These are phyloP conservation scores for Ensete ventricosum DNA, from an alignment of 176 grass and related monocot species.

Conservation along the genomic window DNA sequence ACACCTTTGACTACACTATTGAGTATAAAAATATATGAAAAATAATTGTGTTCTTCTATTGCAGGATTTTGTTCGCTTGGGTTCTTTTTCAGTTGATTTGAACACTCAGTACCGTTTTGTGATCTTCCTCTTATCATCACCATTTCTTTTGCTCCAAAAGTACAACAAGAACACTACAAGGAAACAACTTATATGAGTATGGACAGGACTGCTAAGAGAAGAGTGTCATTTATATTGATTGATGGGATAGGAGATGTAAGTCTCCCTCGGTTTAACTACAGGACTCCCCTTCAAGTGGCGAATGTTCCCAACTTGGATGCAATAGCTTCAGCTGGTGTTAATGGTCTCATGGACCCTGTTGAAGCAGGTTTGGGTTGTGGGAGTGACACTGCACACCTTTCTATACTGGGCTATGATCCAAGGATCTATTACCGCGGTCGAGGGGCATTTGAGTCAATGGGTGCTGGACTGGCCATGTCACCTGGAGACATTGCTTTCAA, in stretches of 20 bases:
- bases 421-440: slow-evolving; percentile 81
- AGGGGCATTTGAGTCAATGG: slow-evolving; percentile 97
- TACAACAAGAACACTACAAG: neutral
- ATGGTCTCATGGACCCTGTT: slow-evolving; percentile 89
- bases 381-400: slow-evolving; percentile 92
- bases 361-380: slow-evolving; percentile 79
- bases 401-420: slow-evolving; percentile 75
- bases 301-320: slow-evolving; percentile 44
- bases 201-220: slow-evolving; percentile 21
- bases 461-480: slow-evolving; percentile 73
- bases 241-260: slow-evolving; percentile 76
- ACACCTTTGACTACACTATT: no score
- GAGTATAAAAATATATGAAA: no score
- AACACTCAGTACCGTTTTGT: no score
- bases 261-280: slow-evolving; percentile 37
- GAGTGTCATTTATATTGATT: slow-evolving; percentile 68
- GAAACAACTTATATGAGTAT: neutral
- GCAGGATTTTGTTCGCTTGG: no score
- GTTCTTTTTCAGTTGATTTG: no score
- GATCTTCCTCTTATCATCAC: no score
- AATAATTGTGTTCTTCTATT: no score
- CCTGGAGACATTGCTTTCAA: slow-evolving; percentile 98
- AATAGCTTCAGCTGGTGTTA: slow-evolving; percentile 60
- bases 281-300: slow-evolving; percentile 47
- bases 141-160: neutral